Evolutionary conservation across 1,284 basidiomycete species (phyloP).

Genomic region (Mycena sp.): DNA sequence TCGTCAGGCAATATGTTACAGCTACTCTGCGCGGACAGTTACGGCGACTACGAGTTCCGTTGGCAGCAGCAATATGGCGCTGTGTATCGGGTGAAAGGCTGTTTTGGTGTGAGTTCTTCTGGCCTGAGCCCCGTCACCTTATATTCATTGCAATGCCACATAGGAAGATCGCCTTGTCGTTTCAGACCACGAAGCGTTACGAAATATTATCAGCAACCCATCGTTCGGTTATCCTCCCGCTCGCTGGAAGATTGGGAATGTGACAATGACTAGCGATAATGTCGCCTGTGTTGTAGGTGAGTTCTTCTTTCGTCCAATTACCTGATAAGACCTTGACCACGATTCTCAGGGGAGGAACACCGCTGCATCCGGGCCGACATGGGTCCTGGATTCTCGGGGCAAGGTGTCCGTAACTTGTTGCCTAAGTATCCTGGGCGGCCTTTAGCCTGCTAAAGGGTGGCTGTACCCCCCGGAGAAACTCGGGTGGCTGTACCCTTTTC

Average conservation of each 20-base stretch:
- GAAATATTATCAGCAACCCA: background rate
- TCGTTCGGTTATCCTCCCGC: background rate
- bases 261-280: background rate
- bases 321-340: background rate
- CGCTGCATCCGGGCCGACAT: background rate
- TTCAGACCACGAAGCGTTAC: background rate
- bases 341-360: background rate
- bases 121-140: background rate
- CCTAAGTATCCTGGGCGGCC: too few species aligned
- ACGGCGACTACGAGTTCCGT: constrained; percentile 8
- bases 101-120: background rate
- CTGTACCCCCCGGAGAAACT: too few species aligned
- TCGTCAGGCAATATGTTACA: constrained; percentile 9
- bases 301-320: background rate
- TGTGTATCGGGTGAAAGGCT: constrained; percentile 8
- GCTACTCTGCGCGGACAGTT: constrained; percentile 4
- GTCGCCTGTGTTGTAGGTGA: background rate
- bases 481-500: too few species aligned
- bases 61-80: constrained; percentile 9
- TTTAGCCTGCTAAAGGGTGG: too few species aligned
- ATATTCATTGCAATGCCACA: background rate
- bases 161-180: background rate
- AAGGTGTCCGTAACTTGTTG: background rate
- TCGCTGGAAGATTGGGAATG: too few species aligned
- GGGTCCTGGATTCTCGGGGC: background rate